Evolutionary conservation across 2,329 filamentous ascomycete species (phyloP).

Genomic region (Purpureocillium lavendulum): DNA sequence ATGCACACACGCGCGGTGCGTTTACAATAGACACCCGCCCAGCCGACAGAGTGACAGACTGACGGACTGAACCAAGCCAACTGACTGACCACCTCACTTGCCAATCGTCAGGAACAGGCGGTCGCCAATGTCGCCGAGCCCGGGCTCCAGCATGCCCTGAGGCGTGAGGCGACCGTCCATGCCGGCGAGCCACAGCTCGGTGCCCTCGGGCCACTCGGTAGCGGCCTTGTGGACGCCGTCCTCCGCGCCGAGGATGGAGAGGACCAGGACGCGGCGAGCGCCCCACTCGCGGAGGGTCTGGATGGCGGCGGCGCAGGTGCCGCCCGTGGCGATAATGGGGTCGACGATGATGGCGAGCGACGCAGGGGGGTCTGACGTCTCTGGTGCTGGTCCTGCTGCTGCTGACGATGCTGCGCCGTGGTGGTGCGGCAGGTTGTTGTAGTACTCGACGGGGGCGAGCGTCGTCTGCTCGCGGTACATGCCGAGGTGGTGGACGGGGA

Average conservation of each 20-base stretch:
- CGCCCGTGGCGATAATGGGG: slow-evolving; percentile 88
- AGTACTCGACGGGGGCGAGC: slow-evolving; percentile 89
- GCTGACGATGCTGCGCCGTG: no score
- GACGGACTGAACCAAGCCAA: no score
- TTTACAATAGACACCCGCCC: no score
- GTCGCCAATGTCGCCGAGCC: slow-evolving; percentile 85
- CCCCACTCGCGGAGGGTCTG: slow-evolving; percentile 88
- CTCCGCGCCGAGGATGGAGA: slow-evolving; percentile 65
- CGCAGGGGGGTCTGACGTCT: slow-evolving; percentile 14
- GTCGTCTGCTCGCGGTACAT: slow-evolving; percentile 87
- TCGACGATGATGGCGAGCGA: slow-evolving; percentile 77
- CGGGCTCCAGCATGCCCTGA: slow-evolving; percentile 85
- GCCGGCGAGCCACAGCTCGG: slow-evolving; percentile 75
- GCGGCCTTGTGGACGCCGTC: slow-evolving; percentile 66
- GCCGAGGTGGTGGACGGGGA: slow-evolving; percentile 86
- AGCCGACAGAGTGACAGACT: no score
- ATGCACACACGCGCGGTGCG: no score
- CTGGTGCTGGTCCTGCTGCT: no score
- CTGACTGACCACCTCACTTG: no score
- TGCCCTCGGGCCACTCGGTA: slow-evolving; percentile 66
- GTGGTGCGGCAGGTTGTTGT: slow-evolving; percentile 90
- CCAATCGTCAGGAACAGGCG: slow-evolving; percentile 68
- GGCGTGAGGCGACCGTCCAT: slow-evolving; percentile 67
- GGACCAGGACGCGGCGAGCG: slow-evolving; percentile 68
- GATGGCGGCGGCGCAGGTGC: slow-evolving; percentile 82